Evolutionary conservation across 2,329 filamentous ascomycete species (phyloP).

Genomic region (Fusarium mangiferae): DNA sequence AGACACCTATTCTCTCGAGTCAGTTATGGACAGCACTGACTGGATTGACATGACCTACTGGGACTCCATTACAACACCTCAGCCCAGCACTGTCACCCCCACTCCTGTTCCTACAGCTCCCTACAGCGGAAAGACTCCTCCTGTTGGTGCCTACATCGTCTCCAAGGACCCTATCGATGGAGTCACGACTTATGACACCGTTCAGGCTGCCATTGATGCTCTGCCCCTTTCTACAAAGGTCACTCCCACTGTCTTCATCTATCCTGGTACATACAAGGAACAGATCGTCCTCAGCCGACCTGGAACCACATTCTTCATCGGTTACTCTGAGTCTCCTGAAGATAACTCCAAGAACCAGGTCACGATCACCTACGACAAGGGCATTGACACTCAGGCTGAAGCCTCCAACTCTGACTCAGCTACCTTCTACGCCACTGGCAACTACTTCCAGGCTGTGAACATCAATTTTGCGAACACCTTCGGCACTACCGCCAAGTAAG

Average conservation of each 20-base stretch:
- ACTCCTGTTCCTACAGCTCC: conserved; percentile 39
- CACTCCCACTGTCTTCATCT: conserved; percentile 44
- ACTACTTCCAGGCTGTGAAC: conserved; percentile 41
- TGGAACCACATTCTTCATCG: conserved; percentile 30
- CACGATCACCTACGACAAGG: conserved; percentile 36
- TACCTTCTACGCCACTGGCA: conserved; percentile 39
- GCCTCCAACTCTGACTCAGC: conserved; percentile 42
- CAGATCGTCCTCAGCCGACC: conserved; percentile 32
- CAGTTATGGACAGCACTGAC: conserved; percentile 39
- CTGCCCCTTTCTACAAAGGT: conserved; percentile 44
- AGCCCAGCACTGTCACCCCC: conserved; percentile 11
- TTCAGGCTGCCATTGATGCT: conserved; percentile 52
- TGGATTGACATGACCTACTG: conserved; percentile 41
- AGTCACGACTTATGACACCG: conserved; percentile 16
- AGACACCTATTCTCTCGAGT: conserved; percentile 26
- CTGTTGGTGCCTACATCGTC: conserved; percentile 40
- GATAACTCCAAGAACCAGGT: conserved; percentile 39
- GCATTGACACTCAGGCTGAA: conserved; percentile 35
- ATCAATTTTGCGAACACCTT: conserved; percentile 41
- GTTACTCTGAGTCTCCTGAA: conserved; percentile 42
- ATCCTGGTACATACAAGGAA: conserved; percentile 39
- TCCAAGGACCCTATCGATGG: conserved; percentile 32
- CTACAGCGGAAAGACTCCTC: conserved; percentile 52
- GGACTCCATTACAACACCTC: conserved; percentile 36
- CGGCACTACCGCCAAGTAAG: conserved; percentile 35